Evolutionary conservation across 2,329 filamentous ascomycete genomes (phyloP).

Genomic region (Thelonectria discophora): DNA sequence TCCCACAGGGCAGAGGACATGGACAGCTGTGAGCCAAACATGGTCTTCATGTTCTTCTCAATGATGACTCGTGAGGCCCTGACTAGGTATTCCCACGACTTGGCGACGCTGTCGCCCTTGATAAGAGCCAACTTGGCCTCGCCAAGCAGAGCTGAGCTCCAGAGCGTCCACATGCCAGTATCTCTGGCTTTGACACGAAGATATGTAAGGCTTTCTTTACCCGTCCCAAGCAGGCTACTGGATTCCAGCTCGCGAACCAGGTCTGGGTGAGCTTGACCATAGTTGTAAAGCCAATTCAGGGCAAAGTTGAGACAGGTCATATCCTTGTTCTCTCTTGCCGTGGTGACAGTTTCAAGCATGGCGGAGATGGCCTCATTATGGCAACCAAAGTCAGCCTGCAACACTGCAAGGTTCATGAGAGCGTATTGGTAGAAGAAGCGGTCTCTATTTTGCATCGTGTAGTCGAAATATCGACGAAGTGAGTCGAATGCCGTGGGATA

Average conservation of each 20-base stretch:
- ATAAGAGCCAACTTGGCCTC: constrained; percentile 84
- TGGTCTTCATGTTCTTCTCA: constrained; percentile 76
- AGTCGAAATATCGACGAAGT: constrained; percentile 95
- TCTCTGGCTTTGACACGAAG: constrained; percentile 88
- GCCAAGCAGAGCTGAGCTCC: constrained; percentile 83
- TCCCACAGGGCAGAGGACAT: constrained; percentile 79
- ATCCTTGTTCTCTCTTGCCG: constrained; percentile 93
- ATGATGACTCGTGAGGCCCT: constrained; percentile 84
- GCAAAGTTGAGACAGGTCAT: constrained; percentile 93
- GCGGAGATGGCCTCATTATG: constrained; percentile 89
- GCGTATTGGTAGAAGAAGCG: constrained; percentile 94
- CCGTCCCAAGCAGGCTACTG: constrained; percentile 77
- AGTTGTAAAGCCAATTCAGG: constrained; percentile 95
- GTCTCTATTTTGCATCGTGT: constrained; percentile 87
- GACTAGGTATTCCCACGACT: constrained; percentile 79
- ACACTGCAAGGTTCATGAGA: constrained; percentile 88
- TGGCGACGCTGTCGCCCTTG: constrained; percentile 71
- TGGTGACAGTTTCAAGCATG: constrained; percentile 94
- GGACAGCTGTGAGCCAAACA: constrained; percentile 78
- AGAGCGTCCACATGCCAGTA: constrained; percentile 82
- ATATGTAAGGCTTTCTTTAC: constrained; percentile 83
- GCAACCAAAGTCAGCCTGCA: constrained; percentile 95
- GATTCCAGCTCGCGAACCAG: constrained; percentile 76
- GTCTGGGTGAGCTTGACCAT: constrained; percentile 83
- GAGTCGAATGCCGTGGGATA: constrained; percentile 90